Evolutionary conservation across 73 alveolate genomes (phyloP).

Genomic region (Diophrys sp.): DNA sequence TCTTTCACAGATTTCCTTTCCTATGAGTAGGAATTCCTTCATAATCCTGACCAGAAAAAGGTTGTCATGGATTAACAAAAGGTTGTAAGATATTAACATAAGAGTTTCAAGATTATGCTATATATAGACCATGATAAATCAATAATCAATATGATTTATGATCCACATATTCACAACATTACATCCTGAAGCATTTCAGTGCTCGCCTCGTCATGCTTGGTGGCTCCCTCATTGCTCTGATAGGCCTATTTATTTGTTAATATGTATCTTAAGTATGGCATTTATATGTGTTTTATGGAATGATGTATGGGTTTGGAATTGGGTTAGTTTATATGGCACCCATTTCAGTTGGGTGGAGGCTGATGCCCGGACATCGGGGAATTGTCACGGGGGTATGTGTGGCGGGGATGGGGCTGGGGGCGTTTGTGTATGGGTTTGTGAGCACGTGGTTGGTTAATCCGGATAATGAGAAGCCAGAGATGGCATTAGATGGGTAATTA

Average conservation of each 20-base stretch:
- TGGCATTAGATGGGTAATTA: slow-evolving; percentile 5
- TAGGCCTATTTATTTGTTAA: slow-evolving; percentile 26
- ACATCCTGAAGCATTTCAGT: slow-evolving; percentile 9
- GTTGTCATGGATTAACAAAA: too few species aligned
- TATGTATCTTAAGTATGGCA: slow-evolving; percentile 4
- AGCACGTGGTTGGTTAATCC: slow-evolving; percentile 54
- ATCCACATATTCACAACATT: too few species aligned
- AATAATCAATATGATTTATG: too few species aligned
- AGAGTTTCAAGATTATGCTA: too few species aligned
- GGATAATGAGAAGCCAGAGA: slow-evolving; percentile 25
- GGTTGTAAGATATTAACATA: too few species aligned
- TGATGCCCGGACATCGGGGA: slow-evolving; percentile 41
- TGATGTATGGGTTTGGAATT: slow-evolving; percentile 24
- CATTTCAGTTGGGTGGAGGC: slow-evolving; percentile 54
- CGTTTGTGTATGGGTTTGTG: slow-evolving; percentile 40
- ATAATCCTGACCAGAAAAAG: too few species aligned
- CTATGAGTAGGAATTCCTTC: too few species aligned
- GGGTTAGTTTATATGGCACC: slow-evolving; percentile 55
- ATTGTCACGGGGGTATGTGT: slow-evolving; percentile 41
- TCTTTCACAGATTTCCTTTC: too few species aligned
- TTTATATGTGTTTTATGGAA: slow-evolving; percentile 44
- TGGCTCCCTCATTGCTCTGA: slow-evolving; percentile 17
- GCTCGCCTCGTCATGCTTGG: slow-evolving; percentile 16
- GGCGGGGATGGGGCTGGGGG: slow-evolving; percentile 59
- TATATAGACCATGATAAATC: too few species aligned